Evolutionary conservation across 2,329 filamentous ascomycete genomes (phyloP).

Genomic region (Aspergillus sp.): DNA sequence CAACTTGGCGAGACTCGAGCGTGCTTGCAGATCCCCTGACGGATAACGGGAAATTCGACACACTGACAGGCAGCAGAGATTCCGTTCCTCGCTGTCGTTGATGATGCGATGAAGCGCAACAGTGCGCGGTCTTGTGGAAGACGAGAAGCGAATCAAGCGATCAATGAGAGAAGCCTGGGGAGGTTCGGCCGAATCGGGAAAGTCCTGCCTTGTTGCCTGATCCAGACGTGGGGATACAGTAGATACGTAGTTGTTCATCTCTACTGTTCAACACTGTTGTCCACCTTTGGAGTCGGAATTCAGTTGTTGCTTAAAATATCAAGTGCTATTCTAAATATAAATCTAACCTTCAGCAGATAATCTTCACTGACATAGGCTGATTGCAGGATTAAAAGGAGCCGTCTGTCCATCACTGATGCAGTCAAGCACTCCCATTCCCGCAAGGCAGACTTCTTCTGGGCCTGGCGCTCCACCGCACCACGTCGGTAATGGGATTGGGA

Average conservation of each 20-base stretch:
- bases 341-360: neutral
- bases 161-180: neutral
- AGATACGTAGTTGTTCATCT: neutral
- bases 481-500: neutral
- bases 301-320: conserved; percentile 7
- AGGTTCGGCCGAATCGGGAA: neutral
- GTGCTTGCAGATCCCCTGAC: neutral
- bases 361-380: conserved; percentile 8
- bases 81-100: neutral
- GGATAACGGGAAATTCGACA: neutral
- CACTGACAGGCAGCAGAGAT: neutral
- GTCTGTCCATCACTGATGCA: neutral
- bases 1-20: neutral
- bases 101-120: neutral
- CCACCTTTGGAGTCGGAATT: neutral
- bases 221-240: neutral
- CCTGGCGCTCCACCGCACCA: conserved; percentile 1
- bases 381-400: neutral
- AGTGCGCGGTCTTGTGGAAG: neutral
- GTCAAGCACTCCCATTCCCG: neutral
- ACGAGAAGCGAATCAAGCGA: neutral
- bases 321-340: conserved; percentile 5
- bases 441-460: conserved; percentile 6
- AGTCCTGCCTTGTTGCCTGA: conserved; percentile 1
- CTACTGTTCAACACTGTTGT: too few relatives aligned